Base-by-base conservation (phyloP, 768 basidiomycete genomes). In the Porpolomopsis calyptriformis region DNA sequence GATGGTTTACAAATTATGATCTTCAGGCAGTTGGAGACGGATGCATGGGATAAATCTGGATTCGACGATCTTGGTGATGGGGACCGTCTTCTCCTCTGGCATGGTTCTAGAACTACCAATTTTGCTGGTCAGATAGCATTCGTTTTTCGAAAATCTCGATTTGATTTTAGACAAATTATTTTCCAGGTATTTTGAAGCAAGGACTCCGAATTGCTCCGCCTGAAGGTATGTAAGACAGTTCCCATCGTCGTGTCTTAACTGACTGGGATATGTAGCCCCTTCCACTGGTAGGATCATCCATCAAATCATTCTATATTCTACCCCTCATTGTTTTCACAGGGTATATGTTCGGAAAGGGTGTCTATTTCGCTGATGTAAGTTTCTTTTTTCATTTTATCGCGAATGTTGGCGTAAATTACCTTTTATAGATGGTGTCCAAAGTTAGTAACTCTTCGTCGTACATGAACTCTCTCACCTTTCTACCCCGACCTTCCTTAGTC, bases 271-370 rank as follows among this genome's bases (percentile, higher is more conserved):
- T 19, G 3, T 19, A 47, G 46, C 46, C 19, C 46, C 46, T 47
- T 36, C 38, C 7, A 40, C 46, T 27, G 46, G 46, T 47, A 40
- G 20, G 10, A 3, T 10, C 14, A 8, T 20, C 26, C 3, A 4
- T n/a, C n/a, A 16, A 1, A 3, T 25, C 23, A 16, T 20, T 34
- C 10, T 18, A 2, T 35, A 34, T 34, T 45, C 33, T n/a, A 10
- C 38, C 26, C 10, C 27, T 47, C 4, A 43, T 25, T 47, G 73
- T 72, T 45, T 71, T 72, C 20, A 71, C 69, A 51, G 74, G 72
- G 55, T 77, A 77, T 55, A 80, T 79, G 78, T 80, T 80, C 55
- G 78, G 78, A 43, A 79, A 80, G 59, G 78, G 76, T 36, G 74
- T 78, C 27, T 79, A 80, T 57, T 77, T 80, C 45, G 77, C 78